These are phyloP conservation scores for Xylariales sp. DNA, from an alignment of 2,329 filamentous ascomycete genomes.

Conservation along the genomic window DNA sequence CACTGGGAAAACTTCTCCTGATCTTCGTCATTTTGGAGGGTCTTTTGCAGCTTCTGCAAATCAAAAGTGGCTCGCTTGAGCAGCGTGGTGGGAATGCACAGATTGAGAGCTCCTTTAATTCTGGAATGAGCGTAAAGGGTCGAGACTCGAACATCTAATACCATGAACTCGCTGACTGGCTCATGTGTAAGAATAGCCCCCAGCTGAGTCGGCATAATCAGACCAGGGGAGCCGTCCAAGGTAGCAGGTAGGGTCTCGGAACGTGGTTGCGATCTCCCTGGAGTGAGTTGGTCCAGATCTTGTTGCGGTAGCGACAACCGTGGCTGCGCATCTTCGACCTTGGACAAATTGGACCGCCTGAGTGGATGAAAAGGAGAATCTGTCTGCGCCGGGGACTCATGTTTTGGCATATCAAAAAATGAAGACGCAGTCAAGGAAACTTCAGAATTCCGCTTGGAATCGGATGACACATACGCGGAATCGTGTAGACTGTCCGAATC, in stretches of 20 bases:
- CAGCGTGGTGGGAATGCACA: slow-evolving; percentile 93
- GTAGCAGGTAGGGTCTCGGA: slow-evolving; percentile 51
- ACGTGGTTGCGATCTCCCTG: slow-evolving; percentile 24
- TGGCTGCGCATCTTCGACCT: slow-evolving; percentile 46
- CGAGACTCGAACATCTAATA: slow-evolving; percentile 83
- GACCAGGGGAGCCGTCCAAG: slow-evolving; percentile 40
- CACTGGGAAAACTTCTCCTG: slow-evolving; percentile 72
- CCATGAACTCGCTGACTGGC: slow-evolving; percentile 45
- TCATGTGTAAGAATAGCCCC: slow-evolving; percentile 48
- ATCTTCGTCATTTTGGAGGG: slow-evolving; percentile 70
- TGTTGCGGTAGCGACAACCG: slow-evolving; percentile 50
- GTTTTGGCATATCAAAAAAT: slow-evolving; percentile 36
- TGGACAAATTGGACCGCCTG: slow-evolving; percentile 29
- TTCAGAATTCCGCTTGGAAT: slow-evolving; percentile 50
- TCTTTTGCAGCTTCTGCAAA: slow-evolving; percentile 80
- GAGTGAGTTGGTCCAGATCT: slow-evolving; percentile 34
- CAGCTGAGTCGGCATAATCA: slow-evolving; percentile 52
- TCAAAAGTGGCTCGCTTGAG: slow-evolving; percentile 90
- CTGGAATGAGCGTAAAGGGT: slow-evolving; percentile 75
- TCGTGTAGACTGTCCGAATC: slow-evolving; percentile 44
- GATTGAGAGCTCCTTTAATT: slow-evolving; percentile 76
- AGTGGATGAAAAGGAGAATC: slow-evolving; percentile 28
- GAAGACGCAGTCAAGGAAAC: slow-evolving; percentile 38
- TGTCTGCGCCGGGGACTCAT: slow-evolving; percentile 38
- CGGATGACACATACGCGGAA: slow-evolving; percentile 50